Evolutionary conservation across 176 grass and related monocot species (phyloP).

Genomic region (Tillandsia leiboldiana): DNA sequence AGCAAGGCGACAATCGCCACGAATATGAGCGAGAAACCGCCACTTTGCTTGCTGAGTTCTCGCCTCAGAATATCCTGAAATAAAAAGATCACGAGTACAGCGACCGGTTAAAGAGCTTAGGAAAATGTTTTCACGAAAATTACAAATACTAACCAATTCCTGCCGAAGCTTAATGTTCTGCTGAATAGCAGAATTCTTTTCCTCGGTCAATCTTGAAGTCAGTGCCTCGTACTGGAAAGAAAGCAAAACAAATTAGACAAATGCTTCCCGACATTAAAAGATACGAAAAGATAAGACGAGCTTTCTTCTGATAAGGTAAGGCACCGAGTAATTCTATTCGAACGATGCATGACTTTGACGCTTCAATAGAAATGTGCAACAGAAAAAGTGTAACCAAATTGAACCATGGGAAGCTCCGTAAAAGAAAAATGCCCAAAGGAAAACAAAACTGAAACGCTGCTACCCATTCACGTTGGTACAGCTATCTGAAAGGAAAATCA

Average conservation of each 20-base stretch:
- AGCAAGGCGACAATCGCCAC: slow-evolving; percentile 54
- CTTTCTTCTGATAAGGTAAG: neutral
- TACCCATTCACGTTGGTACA: too few relatives aligned
- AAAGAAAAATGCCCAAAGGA: too few relatives aligned
- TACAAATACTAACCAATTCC: slow-evolving; percentile 55
- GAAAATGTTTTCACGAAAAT: neutral
- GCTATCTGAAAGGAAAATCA: too few relatives aligned
- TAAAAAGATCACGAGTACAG: neutral
- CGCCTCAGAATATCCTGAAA: slow-evolving; percentile 54
- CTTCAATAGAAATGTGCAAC: neutral
- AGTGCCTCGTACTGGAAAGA: slow-evolving; percentile 25
- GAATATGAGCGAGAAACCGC: slow-evolving; percentile 47
- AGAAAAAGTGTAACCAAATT: neutral
- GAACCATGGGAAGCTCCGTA: too few relatives aligned
- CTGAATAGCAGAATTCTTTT: slow-evolving; percentile 52
- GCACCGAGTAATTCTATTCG: neutral
- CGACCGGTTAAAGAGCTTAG: neutral
- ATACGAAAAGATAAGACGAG: neutral
- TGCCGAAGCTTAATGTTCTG: slow-evolving; percentile 62
- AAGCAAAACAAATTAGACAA: neutral
- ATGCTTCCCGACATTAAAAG: neutral
- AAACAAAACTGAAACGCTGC: too few relatives aligned
- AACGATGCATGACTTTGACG: neutral
- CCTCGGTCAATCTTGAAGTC: slow-evolving; percentile 57
- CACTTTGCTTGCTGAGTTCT: slow-evolving; percentile 53